Conservation (phyloP, 306 rosid species). For the Vigna hirtella region DNA sequence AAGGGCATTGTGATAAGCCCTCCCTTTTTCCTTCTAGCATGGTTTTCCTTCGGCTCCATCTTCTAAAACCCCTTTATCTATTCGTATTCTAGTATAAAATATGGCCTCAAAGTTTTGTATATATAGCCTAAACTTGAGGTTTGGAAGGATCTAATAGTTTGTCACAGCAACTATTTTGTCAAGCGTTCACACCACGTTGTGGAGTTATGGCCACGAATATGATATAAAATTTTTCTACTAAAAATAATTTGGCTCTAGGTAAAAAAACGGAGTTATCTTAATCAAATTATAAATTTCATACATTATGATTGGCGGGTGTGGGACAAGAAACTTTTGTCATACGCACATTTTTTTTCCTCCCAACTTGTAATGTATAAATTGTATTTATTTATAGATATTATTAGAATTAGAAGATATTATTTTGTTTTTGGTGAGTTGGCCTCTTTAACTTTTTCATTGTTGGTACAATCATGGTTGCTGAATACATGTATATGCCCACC, state of each 20-base stretch:
- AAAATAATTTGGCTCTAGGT: conserved; percentile 2
- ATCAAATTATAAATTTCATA: not conserved
- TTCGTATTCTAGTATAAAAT: conserved; percentile 21
- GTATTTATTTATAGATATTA: not conserved
- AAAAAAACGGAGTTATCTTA: not conserved
- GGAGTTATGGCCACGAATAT: conserved; percentile 34
- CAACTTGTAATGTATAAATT: not conserved
- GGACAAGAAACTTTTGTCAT: conserved; percentile 28
- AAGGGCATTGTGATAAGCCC: conserved; percentile 94
- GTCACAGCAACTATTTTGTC: conserved; percentile 2
- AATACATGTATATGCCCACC: not conserved
- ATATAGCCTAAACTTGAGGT: conserved; percentile 50
- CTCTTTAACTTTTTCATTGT: not conserved
- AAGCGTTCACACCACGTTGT: conserved; percentile 45
- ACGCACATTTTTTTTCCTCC: not conserved
- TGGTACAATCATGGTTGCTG: conserved; percentile 6
- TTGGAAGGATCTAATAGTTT: conserved; percentile 8
- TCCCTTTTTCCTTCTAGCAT: conserved; percentile 62
- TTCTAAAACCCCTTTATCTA: not conserved
- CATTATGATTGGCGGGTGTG: conserved; percentile 7
- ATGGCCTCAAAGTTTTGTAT: conserved; percentile 43
- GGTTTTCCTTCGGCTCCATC: conserved; percentile 55
- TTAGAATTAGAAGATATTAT: not conserved
- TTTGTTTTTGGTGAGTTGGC: conserved; percentile 14
- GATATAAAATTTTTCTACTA: not conserved